Percentiles rank a stretch among this genome's conserved stretches.
Conservation (phyloP, 768 basidiomycete genomes). For the Amanita subjunquillea region DNA sequence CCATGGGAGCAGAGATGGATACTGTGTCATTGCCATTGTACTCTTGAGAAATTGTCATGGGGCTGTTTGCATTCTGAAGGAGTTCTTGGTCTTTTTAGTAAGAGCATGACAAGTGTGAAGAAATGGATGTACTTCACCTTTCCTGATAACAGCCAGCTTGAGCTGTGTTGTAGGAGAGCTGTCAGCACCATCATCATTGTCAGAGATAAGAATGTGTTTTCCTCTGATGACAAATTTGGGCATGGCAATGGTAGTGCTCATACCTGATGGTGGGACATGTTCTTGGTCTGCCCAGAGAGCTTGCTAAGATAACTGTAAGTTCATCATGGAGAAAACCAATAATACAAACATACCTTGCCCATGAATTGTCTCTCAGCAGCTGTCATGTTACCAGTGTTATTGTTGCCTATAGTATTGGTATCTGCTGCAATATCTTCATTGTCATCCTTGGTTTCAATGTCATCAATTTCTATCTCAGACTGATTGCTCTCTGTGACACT, state of each 20-base stretch:
- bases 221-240: background rate
- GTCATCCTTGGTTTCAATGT: background rate
- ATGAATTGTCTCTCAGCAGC: background rate
- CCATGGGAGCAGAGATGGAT: background rate
- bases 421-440: background rate
- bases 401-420: background rate
- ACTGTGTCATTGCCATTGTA: background rate
- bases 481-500: background rate
- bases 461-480: background rate
- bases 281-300: background rate
- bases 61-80: background rate
- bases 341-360: background rate
- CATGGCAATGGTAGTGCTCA: background rate
- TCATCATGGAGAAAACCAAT: background rate
- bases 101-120: background rate
- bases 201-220: background rate
- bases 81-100: background rate
- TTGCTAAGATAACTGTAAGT: background rate
- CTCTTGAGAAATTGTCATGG: no score
- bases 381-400: no score
- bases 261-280: background rate
- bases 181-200: background rate
- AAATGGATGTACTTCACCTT: background rate
- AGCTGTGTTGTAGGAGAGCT: background rate
- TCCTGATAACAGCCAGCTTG: background rate